phyloP scores from a whole-genome alignment of 768 basidiomycete species.

The Tricholoma matsutake region DNA sequence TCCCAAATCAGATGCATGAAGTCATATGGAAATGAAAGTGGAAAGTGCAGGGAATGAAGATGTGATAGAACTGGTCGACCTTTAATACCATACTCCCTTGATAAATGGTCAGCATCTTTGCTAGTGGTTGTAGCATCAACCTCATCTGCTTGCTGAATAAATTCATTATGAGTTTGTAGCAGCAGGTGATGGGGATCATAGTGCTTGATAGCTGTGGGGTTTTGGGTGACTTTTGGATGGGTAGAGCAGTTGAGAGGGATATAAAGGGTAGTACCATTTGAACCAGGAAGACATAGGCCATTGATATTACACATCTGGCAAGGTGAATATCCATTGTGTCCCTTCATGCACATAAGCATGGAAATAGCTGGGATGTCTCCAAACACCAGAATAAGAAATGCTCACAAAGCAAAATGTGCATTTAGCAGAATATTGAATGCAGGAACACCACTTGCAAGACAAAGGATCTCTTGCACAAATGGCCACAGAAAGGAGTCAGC shows the following conservation, averaged over 20 bases:
- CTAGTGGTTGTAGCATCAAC: no score
- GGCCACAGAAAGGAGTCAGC: conserved; percentile 37
- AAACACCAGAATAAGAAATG: conserved; percentile 20
- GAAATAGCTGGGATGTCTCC: conserved; percentile 13
- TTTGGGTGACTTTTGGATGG: conserved; percentile 16
- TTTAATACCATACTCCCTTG: no score
- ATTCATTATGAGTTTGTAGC: no score
- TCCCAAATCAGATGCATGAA: no score
- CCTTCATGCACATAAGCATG: conserved; percentile 29
- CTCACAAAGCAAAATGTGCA: conserved; percentile 11
- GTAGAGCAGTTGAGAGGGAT: conserved; percentile 14
- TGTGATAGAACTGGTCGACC: no score
- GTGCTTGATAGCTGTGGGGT: no score
- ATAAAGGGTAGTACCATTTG: conserved; percentile 15
- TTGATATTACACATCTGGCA: conserved; percentile 15
- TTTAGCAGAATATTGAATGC: not conserved
- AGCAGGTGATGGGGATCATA: no score
- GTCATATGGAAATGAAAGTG: no score
- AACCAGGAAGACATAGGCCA: conserved; percentile 15
- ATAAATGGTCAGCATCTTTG: no score
- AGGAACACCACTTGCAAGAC: conserved; percentile 15
- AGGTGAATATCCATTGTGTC: conserved; percentile 33
- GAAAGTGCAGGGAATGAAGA: no score
- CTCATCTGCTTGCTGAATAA: no score
- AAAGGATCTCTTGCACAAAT: conserved; percentile 29